These are phyloP conservation scores for Corymbia maculata DNA, from an alignment of 345 rosid genomes.

Conservation along the genomic window DNA sequence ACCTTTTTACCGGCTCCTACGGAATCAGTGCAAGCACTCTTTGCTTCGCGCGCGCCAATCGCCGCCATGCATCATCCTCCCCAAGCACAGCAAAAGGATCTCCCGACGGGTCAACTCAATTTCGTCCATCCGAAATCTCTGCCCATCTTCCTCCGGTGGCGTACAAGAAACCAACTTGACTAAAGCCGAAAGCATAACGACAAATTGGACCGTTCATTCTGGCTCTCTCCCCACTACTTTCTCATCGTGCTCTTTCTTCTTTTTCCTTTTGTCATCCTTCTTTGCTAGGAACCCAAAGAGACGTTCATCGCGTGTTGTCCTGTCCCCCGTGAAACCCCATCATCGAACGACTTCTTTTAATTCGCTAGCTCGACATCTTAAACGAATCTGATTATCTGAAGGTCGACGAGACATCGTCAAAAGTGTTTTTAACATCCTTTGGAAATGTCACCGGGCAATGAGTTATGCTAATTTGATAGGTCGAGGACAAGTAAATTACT, in stretches of 20 bases:
- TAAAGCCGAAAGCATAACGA: not conserved
- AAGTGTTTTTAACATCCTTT: too few relatives aligned
- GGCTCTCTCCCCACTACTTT: not conserved
- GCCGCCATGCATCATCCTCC: not conserved
- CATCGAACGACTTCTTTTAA: too few relatives aligned
- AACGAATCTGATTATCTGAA: fast-evolving
- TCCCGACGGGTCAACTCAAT: not conserved
- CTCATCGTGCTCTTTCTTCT: not conserved
- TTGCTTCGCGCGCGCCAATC: not conserved
- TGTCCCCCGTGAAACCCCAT: not conserved
- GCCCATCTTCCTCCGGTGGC: not conserved
- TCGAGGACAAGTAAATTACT: not conserved
- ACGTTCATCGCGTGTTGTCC: not conserved
- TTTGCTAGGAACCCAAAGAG: not conserved
- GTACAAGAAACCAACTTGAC: not conserved
- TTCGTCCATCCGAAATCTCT: not conserved
- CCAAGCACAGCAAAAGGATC: not conserved
- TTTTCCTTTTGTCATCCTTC: not conserved
- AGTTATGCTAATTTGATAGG: not conserved
- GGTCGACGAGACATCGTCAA: not conserved
- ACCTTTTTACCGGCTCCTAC: not conserved
- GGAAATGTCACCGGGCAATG: not conserved
- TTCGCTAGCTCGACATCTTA: not conserved
- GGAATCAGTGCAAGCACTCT: not conserved
- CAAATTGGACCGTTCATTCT: not conserved